These are phyloP conservation scores for Plectranthus barbatus DNA, from an alignment of 257 asterid genomes.

Conservation along the genomic window DNA sequence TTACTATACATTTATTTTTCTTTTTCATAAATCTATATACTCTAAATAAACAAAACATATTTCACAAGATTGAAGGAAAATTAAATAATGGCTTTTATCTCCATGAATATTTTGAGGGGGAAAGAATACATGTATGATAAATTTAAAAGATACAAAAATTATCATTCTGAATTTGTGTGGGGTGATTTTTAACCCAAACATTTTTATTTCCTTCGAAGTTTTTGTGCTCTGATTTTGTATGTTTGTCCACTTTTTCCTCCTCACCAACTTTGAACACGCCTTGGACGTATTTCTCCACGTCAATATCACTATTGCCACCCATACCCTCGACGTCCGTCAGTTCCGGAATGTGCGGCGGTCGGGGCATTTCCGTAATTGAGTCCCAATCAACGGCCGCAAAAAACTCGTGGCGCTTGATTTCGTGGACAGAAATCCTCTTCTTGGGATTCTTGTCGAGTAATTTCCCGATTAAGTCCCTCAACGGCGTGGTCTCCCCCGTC, in stretches of 20 bases:
- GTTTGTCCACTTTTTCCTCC: constrained; percentile 21
- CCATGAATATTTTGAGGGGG: neutral
- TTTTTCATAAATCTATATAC: neutral
- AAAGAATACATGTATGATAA: constrained; percentile 8
- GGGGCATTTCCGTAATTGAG: constrained; percentile 42
- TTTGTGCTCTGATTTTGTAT: neutral
- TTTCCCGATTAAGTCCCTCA: constrained; percentile 70
- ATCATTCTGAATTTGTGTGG: constrained; percentile 35
- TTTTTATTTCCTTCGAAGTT: constrained; percentile 23
- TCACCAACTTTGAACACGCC: constrained; percentile 44
- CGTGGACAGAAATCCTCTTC: constrained; percentile 43
- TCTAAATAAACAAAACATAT: neutral
- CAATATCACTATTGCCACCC: constrained; percentile 40
- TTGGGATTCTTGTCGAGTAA: constrained; percentile 71
- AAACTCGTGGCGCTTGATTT: constrained; percentile 54
- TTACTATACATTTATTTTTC: neutral
- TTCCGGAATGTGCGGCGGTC: constrained; percentile 89
- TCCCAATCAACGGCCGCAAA: constrained; percentile 71
- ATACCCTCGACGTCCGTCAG: constrained; percentile 39
- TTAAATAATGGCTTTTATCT: neutral
- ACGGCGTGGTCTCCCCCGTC: constrained; percentile 71
- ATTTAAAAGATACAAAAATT: constrained; percentile 41
- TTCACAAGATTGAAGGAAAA: neutral
- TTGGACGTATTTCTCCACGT: constrained; percentile 64
- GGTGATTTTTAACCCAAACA: constrained; percentile 40